These are phyloP conservation scores for Eucalyptus pumila DNA, from an alignment of 345 rosid genomes.

Conservation along the genomic window DNA sequence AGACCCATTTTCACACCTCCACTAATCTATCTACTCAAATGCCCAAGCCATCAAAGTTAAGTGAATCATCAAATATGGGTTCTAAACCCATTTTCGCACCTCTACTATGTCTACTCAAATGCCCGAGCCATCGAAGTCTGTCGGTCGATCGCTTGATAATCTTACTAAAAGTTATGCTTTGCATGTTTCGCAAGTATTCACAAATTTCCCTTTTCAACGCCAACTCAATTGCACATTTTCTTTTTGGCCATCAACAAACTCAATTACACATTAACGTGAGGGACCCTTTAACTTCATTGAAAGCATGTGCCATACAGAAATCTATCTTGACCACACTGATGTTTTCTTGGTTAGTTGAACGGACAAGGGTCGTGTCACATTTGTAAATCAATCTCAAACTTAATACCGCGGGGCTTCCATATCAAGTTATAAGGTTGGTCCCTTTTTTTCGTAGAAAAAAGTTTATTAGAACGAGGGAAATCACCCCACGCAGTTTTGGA, in stretches of 20 bases:
- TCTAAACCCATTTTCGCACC: too few species aligned
- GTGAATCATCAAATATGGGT: too few species aligned
- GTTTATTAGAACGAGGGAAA: background rate
- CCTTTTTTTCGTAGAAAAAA: background rate
- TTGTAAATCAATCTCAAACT: background rate
- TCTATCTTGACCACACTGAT: background rate
- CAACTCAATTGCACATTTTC: background rate
- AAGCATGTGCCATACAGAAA: background rate
- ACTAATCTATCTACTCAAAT: too few species aligned
- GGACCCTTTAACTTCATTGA: background rate
- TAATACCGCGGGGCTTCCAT: background rate
- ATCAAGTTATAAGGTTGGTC: background rate
- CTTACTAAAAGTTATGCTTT: background rate
- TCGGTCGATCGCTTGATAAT: background rate
- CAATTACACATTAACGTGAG: background rate
- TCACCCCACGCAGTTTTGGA: background rate
- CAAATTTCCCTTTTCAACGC: background rate
- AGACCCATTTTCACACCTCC: too few species aligned
- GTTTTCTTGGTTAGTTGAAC: background rate
- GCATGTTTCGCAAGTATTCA: background rate
- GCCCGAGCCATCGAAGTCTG: background rate
- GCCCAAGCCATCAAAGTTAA: too few species aligned
- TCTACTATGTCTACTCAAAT: background rate
- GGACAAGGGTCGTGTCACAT: background rate
- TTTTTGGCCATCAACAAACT: background rate